Conservation (phyloP, 2,329 filamentous ascomycete species). For the Ophiosphaerella narmari region DNA sequence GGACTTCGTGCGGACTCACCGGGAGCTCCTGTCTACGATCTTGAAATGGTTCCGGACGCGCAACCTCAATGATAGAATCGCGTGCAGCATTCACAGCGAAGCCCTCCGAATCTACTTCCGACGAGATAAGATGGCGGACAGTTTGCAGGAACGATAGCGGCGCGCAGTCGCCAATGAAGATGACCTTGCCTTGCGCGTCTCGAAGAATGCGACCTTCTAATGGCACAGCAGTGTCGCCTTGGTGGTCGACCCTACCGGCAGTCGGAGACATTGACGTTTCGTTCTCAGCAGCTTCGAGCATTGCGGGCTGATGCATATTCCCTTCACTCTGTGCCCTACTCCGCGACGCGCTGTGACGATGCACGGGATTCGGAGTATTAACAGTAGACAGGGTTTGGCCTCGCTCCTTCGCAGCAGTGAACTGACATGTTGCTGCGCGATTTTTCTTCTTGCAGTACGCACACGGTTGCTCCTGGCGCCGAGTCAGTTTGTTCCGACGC, state of each 20-base stretch:
- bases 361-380: slow-evolving; percentile 27
- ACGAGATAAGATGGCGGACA: slow-evolving; percentile 56
- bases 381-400: slow-evolving; percentile 37
- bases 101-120: slow-evolving; percentile 32
- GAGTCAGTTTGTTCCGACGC: not conserved
- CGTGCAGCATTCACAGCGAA: slow-evolving; percentile 28
- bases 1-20: slow-evolving; percentile 47
- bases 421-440: slow-evolving; percentile 47
- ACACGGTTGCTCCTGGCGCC: slow-evolving; percentile 49
- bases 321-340: slow-evolving; percentile 9
- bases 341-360: slow-evolving; percentile 2
- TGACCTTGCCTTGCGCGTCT: slow-evolving; percentile 58
- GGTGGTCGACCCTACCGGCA: slow-evolving; percentile 39
- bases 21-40: slow-evolving; percentile 18
- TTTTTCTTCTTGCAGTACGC: slow-evolving; percentile 53
- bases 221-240: slow-evolving; percentile 49
- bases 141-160: slow-evolving; percentile 59
- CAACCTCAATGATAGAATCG: slow-evolving; percentile 40
- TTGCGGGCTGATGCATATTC: slow-evolving; percentile 6
- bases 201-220: slow-evolving; percentile 54
- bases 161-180: slow-evolving; percentile 60
- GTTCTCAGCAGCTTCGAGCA: slow-evolving; percentile 6
- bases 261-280: slow-evolving; percentile 26
- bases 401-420: slow-evolving; percentile 47
- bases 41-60: slow-evolving; percentile 23